These are phyloP conservation scores for Sphagnum contortum DNA, from an alignment of 225 moss, liverwort and hornwort species.

Conservation along the genomic window DNA sequence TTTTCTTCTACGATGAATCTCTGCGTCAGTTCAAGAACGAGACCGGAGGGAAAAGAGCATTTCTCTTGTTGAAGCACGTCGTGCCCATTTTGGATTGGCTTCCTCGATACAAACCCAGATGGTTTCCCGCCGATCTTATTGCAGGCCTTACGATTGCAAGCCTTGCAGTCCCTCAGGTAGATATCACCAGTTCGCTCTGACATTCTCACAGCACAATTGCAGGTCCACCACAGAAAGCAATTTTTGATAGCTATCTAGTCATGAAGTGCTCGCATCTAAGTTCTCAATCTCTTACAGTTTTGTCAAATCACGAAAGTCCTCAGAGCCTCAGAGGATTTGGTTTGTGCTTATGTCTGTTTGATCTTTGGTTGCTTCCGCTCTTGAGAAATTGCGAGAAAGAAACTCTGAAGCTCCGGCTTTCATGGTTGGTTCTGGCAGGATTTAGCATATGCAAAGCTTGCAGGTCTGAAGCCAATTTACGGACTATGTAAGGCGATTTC, in stretches of 20 bases:
- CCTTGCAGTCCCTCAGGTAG: conserved; percentile 65
- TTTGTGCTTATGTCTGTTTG: no score
- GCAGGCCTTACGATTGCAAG: conserved; percentile 70
- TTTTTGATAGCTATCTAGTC: no score
- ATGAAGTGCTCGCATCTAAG: no score
- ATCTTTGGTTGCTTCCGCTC: no score
- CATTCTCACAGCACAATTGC: no score
- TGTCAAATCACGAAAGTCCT: no score
- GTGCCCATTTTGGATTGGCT: conserved; percentile 65
- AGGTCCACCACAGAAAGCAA: no score
- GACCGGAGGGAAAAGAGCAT: conserved; percentile 4
- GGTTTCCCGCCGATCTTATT: conserved; percentile 37
- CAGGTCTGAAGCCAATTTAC: conserved; percentile 35
- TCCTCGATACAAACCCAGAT: conserved; percentile 25
- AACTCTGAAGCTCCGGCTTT: no score
- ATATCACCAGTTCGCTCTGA: no score
- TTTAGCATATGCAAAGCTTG: conserved; percentile 54
- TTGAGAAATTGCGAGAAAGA: no score
- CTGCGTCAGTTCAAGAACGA: conserved; percentile 33
- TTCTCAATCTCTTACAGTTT: no score
- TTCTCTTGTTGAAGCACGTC: conserved; percentile 21
- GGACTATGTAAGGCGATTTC: conserved; percentile 52
- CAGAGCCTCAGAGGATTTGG: no score
- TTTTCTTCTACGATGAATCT: conserved; percentile 57
- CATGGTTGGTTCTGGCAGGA: conserved; percentile 28